Base-by-base conservation (phyloP, 176 grass and related monocot species). In the Calamus simplicifolius region DNA sequence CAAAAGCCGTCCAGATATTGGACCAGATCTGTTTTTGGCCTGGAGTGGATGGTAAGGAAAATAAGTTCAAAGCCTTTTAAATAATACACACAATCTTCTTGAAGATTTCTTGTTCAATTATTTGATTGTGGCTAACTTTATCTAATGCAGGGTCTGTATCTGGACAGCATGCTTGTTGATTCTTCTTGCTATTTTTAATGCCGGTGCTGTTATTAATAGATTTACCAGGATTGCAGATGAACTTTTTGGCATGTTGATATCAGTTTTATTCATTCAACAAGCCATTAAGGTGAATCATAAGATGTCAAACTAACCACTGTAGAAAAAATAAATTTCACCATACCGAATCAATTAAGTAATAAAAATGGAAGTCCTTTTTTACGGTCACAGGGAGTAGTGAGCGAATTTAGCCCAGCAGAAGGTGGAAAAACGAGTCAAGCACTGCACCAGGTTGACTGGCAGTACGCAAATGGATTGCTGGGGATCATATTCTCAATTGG, bases 201-300 rank as follows among this genome's bases (percentile, higher is more conserved):
- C 81, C 51, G 80, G 87, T 54, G 77, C 69, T 17, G 50, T 97
- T 19, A 88, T 97, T 58, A 88, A 73, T 71, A 85, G 78, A 82
- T 97, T 97, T 65, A 97, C 93, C 63, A 91, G 93, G 76, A 27
- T 91, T 75, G 84, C 93, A 49, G 93, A 84, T 59, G 93, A 97
- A 70, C 87, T 91, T 23, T 97, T 97, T 60, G 93, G 93, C 48
- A 97, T 97, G 93, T 29, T 97, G 25, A 97, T 97, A 69, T 85
- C 78, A 18, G 87, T 97, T 78, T 52, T 97, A 25, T 97, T 97
- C 72, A 51, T 91, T 59, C 93, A 91, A 83, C 16, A 97, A 77
- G 84, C 93, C 56, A 85, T 97, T 53, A 97, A 84, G 69, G 92
- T 97, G 59, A 27, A 27, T 43, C 48, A 35, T 27, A 56, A 23